Base-by-base conservation (phyloP, 306 rosid genomes). In the Quercus rubra region DNA sequence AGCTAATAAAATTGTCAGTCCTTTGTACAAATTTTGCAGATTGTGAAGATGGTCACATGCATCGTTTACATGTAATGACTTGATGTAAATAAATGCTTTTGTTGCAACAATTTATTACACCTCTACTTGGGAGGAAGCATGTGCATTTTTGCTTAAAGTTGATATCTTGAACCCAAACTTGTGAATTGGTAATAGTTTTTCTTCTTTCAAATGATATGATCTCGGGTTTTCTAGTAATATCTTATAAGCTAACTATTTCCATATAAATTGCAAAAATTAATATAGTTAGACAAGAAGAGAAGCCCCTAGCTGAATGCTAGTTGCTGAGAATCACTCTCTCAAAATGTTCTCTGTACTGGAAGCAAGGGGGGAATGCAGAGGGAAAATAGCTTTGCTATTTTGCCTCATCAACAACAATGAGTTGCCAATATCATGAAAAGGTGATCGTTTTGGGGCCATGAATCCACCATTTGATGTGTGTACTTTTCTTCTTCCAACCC, bases 341-440 rank as follows among this genome's bases (percentile, higher is more conserved):
- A 41, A 75, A 73, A 74, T 56, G 77, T 72, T 63, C 70, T 78
- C 70, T 35, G 57, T 75, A 70, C 77, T 81, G 49, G 83, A 77
- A 68, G 89, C 79, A 81, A 78, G 67, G 70, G 82, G 85, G 35
- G 83, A 68, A 75, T 83, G 87, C 82, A 80, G 82, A 74, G 80
- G 87, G 85, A 85, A 79, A 79, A 80, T 70, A 70, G 87, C 80
- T 79, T 78, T 88, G 81, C 82, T 82, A 62, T 87, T 86, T 79
- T 86, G 90, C 79, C 82, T 89, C 70, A 14, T 66, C 74, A 30
- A 52, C 79, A 85, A 74, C 30, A 89, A 80, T 23, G 87, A 77
- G 83, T 91, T 92, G 55, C 93, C 87, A 55, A 92, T 91, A 38
- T 95, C 94, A 77, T 52, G 80, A 25, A 95, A 89, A 0, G 92